phyloP scores from a whole-genome alignment of 2,329 filamentous ascomycete genomes.

The Didymella lethalis region DNA sequence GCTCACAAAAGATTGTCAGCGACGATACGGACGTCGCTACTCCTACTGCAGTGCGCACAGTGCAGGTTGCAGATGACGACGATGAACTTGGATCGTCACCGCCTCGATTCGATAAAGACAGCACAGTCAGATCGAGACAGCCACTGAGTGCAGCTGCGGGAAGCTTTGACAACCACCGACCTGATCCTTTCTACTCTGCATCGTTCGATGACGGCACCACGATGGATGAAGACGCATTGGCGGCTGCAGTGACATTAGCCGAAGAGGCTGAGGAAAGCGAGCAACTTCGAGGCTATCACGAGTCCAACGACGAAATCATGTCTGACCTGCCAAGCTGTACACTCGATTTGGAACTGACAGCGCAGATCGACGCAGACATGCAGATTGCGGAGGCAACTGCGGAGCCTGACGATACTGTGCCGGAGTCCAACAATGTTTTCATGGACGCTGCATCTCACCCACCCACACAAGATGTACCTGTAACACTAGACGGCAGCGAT shows the following conservation, averaged over 20 bases:
- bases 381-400: conserved; percentile 24
- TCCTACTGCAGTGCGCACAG: conserved; percentile 38
- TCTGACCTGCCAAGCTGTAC: conserved; percentile 43
- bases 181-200: conserved; percentile 24
- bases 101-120: conserved; percentile 37
- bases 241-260: conserved; percentile 22
- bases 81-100: conserved; percentile 49
- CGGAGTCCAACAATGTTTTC: conserved; percentile 33
- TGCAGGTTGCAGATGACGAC: conserved; percentile 31
- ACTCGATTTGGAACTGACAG: conserved; percentile 45
- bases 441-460: conserved; percentile 38
- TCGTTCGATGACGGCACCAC: conserved; percentile 48
- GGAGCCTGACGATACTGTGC: conserved; percentile 13
- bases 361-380: conserved; percentile 48
- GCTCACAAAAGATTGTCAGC: conserved; percentile 34
- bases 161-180: conserved; percentile 34
- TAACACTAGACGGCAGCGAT: conserved; percentile 24
- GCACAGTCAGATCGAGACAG: not conserved
- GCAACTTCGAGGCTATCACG: conserved; percentile 7
- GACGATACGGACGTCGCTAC: conserved; percentile 41
- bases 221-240: conserved; percentile 39
- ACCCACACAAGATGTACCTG: conserved; percentile 1
- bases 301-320: conserved; percentile 23
- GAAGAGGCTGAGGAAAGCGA: conserved; percentile 17
- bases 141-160: conserved; percentile 11